Conservation (phyloP, 345 rosid species). For the Jatropha curcas region DNA sequence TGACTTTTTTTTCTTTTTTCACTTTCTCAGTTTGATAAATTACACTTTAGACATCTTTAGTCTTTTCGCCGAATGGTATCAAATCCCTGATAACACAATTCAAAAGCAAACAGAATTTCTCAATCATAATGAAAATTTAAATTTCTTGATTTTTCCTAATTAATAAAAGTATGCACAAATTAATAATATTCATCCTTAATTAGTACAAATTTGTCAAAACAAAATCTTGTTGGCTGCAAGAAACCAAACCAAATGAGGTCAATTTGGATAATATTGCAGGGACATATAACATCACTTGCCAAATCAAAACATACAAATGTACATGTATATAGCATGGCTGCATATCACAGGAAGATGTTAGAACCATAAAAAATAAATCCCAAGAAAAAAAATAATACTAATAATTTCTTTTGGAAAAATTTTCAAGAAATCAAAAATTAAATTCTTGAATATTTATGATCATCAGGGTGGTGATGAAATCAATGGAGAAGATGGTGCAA, state of each 20-base stretch:
- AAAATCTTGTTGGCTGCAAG: neutral
- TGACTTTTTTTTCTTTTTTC: neutral
- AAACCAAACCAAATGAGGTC: neutral
- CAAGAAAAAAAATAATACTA: slow-evolving; percentile 5
- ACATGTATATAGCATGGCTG: slow-evolving; percentile 26
- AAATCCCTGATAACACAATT: neutral
- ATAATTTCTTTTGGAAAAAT: slow-evolving; percentile 3
- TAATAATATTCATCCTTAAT: neutral
- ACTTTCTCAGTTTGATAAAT: no score
- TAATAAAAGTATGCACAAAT: no score
- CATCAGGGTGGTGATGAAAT: slow-evolving; percentile 45
- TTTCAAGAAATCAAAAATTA: slow-evolving; percentile 9
- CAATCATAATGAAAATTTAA: no score
- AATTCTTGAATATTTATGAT: neutral
- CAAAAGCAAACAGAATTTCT: no score
- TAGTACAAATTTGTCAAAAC: neutral
- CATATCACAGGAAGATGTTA: slow-evolving; percentile 17
- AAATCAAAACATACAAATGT: slow-evolving; percentile 17
- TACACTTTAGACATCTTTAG: neutral
- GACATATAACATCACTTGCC: neutral
- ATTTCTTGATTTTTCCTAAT: no score
- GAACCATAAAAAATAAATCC: slow-evolving; percentile 15
- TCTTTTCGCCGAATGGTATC: slow-evolving; percentile 20
- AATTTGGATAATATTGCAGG: neutral
- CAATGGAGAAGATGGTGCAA: slow-evolving; percentile 60